Conservation (phyloP, 257 asterid species). For the Striga asiatica region DNA sequence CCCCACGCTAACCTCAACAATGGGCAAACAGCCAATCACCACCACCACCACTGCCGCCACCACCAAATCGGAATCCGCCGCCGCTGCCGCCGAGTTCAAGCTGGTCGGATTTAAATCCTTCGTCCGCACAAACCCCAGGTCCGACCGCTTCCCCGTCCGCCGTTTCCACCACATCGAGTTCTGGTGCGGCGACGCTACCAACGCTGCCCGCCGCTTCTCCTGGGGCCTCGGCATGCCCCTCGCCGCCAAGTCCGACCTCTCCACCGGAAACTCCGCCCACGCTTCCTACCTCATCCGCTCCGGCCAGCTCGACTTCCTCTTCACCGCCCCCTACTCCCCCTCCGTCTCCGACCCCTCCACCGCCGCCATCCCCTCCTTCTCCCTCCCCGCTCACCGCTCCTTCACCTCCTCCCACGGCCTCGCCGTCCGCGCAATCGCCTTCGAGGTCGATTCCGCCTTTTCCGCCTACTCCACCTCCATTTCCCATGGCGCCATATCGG, state of each 20-base stretch:
- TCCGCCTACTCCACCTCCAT: conserved; percentile 45
- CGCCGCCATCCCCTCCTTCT: conserved; percentile 54
- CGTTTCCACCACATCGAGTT: conserved; percentile 83
- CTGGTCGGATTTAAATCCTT: conserved; percentile 50
- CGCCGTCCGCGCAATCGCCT: conserved; percentile 69
- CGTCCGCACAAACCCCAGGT: conserved; percentile 45
- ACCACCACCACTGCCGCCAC: conserved; percentile 15
- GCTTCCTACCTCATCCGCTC: conserved; percentile 82
- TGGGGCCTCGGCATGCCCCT: conserved; percentile 90
- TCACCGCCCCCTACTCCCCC: conserved; percentile 80
- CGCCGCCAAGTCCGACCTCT: conserved; percentile 69
- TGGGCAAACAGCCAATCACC: conserved; percentile 25
- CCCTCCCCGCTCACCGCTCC: conserved; percentile 29
- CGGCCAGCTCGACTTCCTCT: conserved; percentile 53
- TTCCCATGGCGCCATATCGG: conserved; percentile 60
- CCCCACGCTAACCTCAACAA: not conserved
- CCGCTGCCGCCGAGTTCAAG: conserved; percentile 28
- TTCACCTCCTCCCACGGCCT: conserved; percentile 64
- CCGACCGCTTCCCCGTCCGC: conserved; percentile 52
- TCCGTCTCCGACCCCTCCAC: conserved; percentile 37
- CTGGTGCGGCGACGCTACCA: conserved; percentile 90
- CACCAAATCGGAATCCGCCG: conserved; percentile 15
- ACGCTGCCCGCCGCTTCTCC: conserved; percentile 62
- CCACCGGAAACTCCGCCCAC: conserved; percentile 82
- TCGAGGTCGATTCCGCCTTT: conserved; percentile 49